Evolutionary conservation across 2,329 filamentous ascomycete species (phyloP).

Genomic region (Claviceps fusiformis): DNA sequence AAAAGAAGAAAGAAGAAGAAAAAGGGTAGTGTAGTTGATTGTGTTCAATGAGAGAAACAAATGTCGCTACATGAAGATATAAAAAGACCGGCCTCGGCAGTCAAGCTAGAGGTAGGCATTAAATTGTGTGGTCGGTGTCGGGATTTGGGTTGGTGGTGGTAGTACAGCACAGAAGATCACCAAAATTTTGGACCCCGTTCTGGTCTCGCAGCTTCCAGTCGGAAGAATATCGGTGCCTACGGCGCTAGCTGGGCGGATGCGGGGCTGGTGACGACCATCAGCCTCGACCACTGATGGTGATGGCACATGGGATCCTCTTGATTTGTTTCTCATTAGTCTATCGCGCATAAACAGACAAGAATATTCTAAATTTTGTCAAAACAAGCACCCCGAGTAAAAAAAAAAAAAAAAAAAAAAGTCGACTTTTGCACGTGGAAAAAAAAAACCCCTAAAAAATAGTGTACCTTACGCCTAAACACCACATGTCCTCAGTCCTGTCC

Average conservation of each 20-base stretch:
- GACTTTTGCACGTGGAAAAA: background rate
- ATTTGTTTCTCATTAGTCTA: too few relatives aligned
- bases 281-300: too few relatives aligned
- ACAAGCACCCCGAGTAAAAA: background rate
- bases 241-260: background rate
- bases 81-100: background rate
- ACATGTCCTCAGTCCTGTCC: too few relatives aligned
- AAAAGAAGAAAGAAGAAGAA: background rate
- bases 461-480: slow-evolving; percentile 8
- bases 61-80: background rate
- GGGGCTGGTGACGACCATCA: too few relatives aligned
- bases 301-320: too few relatives aligned
- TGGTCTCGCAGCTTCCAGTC: background rate
- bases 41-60: background rate
- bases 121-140: slow-evolving; percentile 4
- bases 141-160: background rate
- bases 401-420: background rate
- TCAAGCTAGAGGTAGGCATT: background rate
- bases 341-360: background rate
- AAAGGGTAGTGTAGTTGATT: too few relatives aligned
- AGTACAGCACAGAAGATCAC: background rate
- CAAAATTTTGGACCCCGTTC: background rate
- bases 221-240: slow-evolving; percentile 1
- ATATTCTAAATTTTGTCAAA: background rate
- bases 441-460: background rate